A percentile compares a stretch with the other conserved stretches of the same genome.
These are phyloP conservation scores for Dittrichia graveolens DNA, from an alignment of 129 eudicot genomes.

Conservation along the genomic window DNA sequence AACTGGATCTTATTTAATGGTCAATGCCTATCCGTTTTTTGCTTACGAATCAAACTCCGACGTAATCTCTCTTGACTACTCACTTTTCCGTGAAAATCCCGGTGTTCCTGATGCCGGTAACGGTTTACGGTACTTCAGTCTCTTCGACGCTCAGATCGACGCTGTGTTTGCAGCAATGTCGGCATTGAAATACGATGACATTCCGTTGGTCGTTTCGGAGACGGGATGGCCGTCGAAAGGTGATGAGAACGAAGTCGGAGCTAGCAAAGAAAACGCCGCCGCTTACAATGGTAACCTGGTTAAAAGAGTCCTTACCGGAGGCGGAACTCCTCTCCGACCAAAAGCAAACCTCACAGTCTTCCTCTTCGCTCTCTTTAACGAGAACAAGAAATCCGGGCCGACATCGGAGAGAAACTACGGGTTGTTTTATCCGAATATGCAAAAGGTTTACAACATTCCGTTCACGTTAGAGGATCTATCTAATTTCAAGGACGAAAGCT, in stretches of 20 bases:
- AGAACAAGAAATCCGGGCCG: conserved; percentile 76
- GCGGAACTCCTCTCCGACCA: conserved; percentile 81
- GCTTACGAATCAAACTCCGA: conserved; percentile 80
- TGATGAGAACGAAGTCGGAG: conserved; percentile 70
- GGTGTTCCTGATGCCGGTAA: conserved; percentile 75
- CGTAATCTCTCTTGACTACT: conserved; percentile 79
- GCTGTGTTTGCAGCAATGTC: conserved; percentile 93
- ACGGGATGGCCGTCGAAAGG: conserved; percentile 99
- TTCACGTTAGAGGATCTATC: conserved; percentile 66
- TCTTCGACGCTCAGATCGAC: conserved; percentile 93
- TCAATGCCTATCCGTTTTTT: conserved; percentile 84
- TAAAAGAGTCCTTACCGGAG: conserved; percentile 66
- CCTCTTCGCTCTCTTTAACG: conserved; percentile 85
- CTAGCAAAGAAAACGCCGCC: conserved; percentile 69
- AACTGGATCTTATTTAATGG: conserved; percentile 73
- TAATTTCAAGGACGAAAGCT: conserved; percentile 26
- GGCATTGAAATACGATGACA: conserved; percentile 67
- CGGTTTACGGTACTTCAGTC: conserved; percentile 70
- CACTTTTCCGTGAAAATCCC: conserved; percentile 72
- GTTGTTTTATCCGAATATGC: conserved; percentile 68
- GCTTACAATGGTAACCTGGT: conserved; percentile 75
- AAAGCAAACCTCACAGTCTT: conserved; percentile 75
- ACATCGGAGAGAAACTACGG: conserved; percentile 85
- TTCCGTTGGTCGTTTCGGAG: conserved; percentile 65
- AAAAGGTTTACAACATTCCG: conserved; percentile 72